A percentile compares a stretch with the other conserved stretches of the same genome.
phyloP scores from a whole-genome alignment of 164 flowering plant genomes.

The Buxus sempervirens region DNA sequence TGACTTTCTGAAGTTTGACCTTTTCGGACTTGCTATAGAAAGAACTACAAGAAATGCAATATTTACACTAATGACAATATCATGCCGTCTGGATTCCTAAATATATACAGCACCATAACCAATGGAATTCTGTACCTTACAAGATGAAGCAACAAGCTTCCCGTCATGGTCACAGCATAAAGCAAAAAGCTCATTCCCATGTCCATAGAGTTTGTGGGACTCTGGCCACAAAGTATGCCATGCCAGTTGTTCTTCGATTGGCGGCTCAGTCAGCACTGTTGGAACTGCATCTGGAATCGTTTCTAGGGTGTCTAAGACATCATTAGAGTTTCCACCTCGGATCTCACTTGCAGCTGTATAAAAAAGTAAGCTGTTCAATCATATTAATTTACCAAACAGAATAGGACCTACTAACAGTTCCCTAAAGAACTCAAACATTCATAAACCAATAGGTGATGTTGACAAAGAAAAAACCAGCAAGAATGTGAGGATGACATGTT shows the following conservation, averaged over 20 bases:
- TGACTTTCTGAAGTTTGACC: not conserved
- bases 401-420: not conserved
- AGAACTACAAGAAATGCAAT: not conserved
- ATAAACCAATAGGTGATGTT: not conserved
- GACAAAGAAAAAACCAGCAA: not conserved
- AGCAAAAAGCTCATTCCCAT: conserved; percentile 96
- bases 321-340: conserved; percentile 33
- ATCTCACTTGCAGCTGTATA: conserved; percentile 50
- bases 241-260: conserved; percentile 90
- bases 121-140: conserved; percentile 58
- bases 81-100: not conserved
- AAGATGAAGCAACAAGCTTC: conserved; percentile 86
- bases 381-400: not conserved
- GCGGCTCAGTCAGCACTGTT: conserved; percentile 68
- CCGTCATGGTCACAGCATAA: conserved; percentile 81
- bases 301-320: conserved; percentile 71
- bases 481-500: not conserved
- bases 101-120: not conserved
- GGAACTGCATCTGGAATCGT: conserved; percentile 94
- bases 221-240: conserved; percentile 99
- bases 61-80: not conserved
- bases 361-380: conserved; percentile 4
- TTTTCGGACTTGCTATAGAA: not conserved
- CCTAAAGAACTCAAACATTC: not conserved
- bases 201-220: conserved; percentile 96